Evolutionary conservation across 2,329 filamentous ascomycete species (phyloP), one percentile per base, ranked within the genome.

Genomic region (Geosmithia putterillii): DNA sequence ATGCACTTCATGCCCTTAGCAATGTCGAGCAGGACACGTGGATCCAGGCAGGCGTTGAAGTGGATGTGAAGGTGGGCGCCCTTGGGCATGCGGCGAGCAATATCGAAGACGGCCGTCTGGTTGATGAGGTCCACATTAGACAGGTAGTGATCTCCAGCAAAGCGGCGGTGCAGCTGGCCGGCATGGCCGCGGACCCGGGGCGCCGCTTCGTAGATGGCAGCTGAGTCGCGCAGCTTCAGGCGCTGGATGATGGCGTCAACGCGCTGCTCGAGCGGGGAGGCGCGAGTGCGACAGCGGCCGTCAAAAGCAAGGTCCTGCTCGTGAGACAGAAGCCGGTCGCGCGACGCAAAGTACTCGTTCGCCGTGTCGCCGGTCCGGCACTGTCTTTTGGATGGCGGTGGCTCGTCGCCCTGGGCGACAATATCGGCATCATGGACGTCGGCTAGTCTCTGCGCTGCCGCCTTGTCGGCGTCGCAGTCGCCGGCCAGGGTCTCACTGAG

Each of bases 51-150:
- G n/a, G 83, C 73, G 56, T 87, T 88, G 66, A 85, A 87, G 57
- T 88, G 83, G 20, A 86, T 73, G 57, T 88, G 83, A 20, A 87
- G 65, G 54, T 87, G 79, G 1, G 73, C 73, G 2, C 82, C 83
- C 58, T 88, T 88, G 37, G 83, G 83, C 66, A 84, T 73, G 45
- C 58, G 54, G 25, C 63, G 63, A 6, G 78, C 73, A 21, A 82
- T 69, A 22, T 65, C 50, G 50, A 79, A 76, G 14, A 87, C 54
- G 38, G 63, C 58, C 8, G 81, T 84, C 40, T 67, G 42, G 34
- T 70, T 58, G 50, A 82, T 75, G 36, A 75, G 57, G 43, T 69
- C 57, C 38, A 65, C 56, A 51, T 79, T 79, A 42, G 69, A 66
- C 20, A 80, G 59, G 53, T 77, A 81, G 54, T 79, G 76, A 50